phyloP scores from a whole-genome alignment of 1,284 basidiomycete genomes.

The Cryptococcus sp. region DNA sequence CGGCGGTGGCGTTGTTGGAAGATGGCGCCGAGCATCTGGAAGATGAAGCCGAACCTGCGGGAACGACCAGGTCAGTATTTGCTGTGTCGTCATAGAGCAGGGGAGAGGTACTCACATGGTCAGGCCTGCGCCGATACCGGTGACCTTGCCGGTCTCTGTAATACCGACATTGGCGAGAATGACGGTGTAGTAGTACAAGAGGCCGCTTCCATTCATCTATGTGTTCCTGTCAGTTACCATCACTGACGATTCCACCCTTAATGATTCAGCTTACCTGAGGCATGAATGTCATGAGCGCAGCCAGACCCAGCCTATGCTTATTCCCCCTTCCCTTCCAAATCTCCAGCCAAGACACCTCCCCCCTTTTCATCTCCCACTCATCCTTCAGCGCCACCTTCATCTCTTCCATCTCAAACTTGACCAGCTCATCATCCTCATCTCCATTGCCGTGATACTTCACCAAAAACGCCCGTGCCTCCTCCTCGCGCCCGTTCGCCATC shows the following conservation, averaged over 20 bases:
- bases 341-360: constrained; percentile 4
- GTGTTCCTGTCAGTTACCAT: not conserved
- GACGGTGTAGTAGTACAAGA: constrained; percentile 18
- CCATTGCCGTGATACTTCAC: constrained; percentile 73
- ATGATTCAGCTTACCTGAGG: constrained; percentile 3
- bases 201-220: constrained; percentile 12
- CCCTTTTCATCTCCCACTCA: constrained; percentile 58
- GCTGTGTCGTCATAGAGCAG: no score
- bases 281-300: constrained; percentile 19
- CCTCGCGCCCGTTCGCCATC: constrained; percentile 47
- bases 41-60: constrained; percentile 8
- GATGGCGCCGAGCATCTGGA: constrained; percentile 13
- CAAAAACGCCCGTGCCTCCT: constrained; percentile 66
- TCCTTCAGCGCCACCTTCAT: constrained; percentile 67
- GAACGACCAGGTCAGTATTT: no score
- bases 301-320: constrained; percentile 13
- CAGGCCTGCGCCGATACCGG: constrained; percentile 23
- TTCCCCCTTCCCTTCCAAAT: constrained; percentile 10
- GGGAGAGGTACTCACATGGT: constrained; percentile 4
- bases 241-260: not conserved
- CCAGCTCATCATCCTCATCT: constrained; percentile 59
- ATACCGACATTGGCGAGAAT: constrained; percentile 19
- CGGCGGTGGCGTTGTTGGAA: constrained; percentile 1
- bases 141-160: constrained; percentile 9
- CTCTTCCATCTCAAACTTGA: constrained; percentile 68